Evolutionary conservation across 352 stramenopile genomes (phyloP).

Genomic region (Pythium utonaiense): DNA sequence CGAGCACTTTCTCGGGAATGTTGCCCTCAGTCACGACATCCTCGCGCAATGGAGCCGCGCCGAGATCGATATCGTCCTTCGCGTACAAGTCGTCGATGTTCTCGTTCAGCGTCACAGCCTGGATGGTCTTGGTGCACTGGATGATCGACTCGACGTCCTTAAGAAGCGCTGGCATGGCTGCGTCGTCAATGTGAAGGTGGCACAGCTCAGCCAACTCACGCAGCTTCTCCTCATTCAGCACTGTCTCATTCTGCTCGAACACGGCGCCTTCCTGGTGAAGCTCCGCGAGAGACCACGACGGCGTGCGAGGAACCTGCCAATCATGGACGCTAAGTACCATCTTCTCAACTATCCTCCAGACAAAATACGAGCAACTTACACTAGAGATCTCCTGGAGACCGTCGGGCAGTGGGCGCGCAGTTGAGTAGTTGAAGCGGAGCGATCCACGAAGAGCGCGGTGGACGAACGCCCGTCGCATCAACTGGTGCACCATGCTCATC

Average conservation of each 20-base stretch:
- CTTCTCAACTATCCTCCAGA: background rate
- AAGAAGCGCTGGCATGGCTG: constrained; percentile 63
- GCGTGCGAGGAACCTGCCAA: constrained; percentile 53
- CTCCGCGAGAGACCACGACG: constrained; percentile 80
- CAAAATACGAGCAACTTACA: constrained; percentile 18
- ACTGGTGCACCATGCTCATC: constrained; percentile 19
- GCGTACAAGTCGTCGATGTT: constrained; percentile 84
- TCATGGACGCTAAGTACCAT: background rate
- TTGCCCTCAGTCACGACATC: constrained; percentile 78
- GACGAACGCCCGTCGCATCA: constrained; percentile 18
- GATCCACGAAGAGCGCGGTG: background rate
- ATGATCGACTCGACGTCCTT: constrained; percentile 86
- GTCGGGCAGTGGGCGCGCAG: constrained; percentile 29
- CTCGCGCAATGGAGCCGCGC: constrained; percentile 62
- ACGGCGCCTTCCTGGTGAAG: constrained; percentile 58
- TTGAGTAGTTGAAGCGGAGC: constrained; percentile 9
- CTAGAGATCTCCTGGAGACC: constrained; percentile 59
- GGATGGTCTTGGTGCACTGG: constrained; percentile 84
- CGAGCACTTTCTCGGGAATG: constrained; percentile 61
- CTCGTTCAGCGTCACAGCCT: constrained; percentile 74
- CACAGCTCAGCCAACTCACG: constrained; percentile 77
- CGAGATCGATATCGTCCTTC: constrained; percentile 49
- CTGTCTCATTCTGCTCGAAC: constrained; percentile 36
- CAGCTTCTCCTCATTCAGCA: constrained; percentile 69
- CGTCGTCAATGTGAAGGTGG: constrained; percentile 74